These are phyloP conservation scores for Nakazawaea pomicola DNA, from an alignment of 805 yeast genomes.

Conservation along the genomic window DNA sequence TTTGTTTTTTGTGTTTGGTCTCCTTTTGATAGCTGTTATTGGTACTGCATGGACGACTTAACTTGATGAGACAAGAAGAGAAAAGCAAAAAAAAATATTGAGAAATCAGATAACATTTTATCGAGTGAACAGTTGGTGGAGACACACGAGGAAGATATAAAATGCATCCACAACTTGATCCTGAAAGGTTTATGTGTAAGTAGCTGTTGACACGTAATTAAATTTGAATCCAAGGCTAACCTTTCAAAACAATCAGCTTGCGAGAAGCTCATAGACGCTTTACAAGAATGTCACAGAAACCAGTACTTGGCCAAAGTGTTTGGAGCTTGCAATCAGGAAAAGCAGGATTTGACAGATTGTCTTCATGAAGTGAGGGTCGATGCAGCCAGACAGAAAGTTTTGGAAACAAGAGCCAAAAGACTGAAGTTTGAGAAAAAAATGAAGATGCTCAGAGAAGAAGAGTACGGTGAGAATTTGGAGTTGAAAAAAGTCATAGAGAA, in stretches of 20 bases:
- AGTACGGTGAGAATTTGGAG: constrained; percentile 70
- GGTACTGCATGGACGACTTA: too few species aligned
- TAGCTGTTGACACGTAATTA: too few species aligned
- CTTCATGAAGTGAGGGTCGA: constrained; percentile 70
- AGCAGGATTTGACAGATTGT: constrained; percentile 74
- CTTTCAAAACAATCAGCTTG: constrained; percentile 56
- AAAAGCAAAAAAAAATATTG: too few species aligned
- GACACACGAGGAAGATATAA: too few species aligned
- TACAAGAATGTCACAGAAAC: constrained; percentile 80
- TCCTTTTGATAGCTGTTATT: too few species aligned
- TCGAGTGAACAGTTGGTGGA: too few species aligned
- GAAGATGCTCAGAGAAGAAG: constrained; percentile 67
- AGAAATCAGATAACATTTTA: too few species aligned
- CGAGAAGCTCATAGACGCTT: constrained; percentile 74
- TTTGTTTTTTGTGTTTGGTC: too few species aligned
- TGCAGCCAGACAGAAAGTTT: constrained; percentile 51
- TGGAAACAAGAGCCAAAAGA: constrained; percentile 51
- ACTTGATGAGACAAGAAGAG: too few species aligned
- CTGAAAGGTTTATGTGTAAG: constrained; percentile 26
- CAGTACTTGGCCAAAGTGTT: constrained; percentile 64
- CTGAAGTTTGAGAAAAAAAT: constrained; percentile 50
- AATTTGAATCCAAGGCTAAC: too few species aligned
- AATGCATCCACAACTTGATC: constrained; percentile 29
- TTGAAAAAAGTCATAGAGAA: constrained; percentile 60
- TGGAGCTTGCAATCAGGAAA: constrained; percentile 82